These are phyloP conservation scores for Elongisporangium undulatum DNA, from an alignment of 352 stramenopile species.

Conservation along the genomic window DNA sequence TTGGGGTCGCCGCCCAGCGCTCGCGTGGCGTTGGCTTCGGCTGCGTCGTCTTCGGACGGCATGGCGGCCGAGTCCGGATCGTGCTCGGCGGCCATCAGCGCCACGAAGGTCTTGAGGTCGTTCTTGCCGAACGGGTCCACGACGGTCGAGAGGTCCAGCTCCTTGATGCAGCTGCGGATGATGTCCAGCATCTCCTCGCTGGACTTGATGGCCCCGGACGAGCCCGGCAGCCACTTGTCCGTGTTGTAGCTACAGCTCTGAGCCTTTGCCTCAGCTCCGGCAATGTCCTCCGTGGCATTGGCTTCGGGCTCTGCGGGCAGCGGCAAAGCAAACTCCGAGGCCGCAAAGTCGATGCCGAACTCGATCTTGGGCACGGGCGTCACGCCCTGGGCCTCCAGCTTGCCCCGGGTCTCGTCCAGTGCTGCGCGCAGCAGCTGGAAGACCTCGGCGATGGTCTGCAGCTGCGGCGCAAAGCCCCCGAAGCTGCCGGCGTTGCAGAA, in stretches of 20 bases:
- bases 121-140: slow-evolving; percentile 58
- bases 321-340: slow-evolving; percentile 43
- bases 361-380: slow-evolving; percentile 19
- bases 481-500: slow-evolving; percentile 58
- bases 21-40: neutral
- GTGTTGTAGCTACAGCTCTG: slow-evolving; percentile 56
- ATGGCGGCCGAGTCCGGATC: slow-evolving; percentile 13
- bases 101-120: slow-evolving; percentile 48
- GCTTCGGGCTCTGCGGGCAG: neutral
- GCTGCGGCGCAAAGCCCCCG: slow-evolving; percentile 54
- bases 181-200: slow-evolving; percentile 66
- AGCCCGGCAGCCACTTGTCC: slow-evolving; percentile 55
- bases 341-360: slow-evolving; percentile 65
- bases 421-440: slow-evolving; percentile 52
- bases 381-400: slow-evolving; percentile 21
- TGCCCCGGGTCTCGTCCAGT: slow-evolving; percentile 32
- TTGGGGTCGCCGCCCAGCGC: slow-evolving; percentile 36
- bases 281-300: neutral
- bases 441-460: slow-evolving; percentile 52
- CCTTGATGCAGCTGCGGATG: slow-evolving; percentile 37
- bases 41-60: slow-evolving; percentile 4
- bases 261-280: neutral
- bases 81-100: slow-evolving; percentile 42
- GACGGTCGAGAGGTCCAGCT: slow-evolving; percentile 47
- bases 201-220: slow-evolving; percentile 34